phyloP scores from a whole-genome alignment of 257 asterid species.

The Nicotiana tabacum region DNA sequence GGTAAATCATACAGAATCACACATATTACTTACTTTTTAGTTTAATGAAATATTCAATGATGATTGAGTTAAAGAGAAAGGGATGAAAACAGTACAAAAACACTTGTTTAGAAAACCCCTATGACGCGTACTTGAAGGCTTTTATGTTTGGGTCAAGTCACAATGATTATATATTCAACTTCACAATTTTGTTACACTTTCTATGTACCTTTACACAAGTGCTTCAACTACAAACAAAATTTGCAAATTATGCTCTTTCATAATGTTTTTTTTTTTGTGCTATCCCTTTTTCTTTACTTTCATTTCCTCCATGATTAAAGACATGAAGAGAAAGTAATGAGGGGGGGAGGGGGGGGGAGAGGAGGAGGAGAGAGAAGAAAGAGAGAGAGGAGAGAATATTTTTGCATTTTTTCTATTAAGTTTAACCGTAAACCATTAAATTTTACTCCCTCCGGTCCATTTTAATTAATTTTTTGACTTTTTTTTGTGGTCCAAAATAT shows the following conservation, averaged over 20 bases:
- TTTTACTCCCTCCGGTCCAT: too few relatives aligned
- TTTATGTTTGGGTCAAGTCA: constrained; percentile 21
- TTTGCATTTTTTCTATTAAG: too few relatives aligned
- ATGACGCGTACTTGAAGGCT: constrained; percentile 14
- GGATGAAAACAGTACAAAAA: background rate
- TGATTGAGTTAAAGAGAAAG: background rate
- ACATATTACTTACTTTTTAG: background rate
- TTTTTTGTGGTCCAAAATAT: too few relatives aligned
- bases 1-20: background rate
- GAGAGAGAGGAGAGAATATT: too few relatives aligned
- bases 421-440: too few relatives aligned
- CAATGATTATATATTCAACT: constrained; percentile 15
- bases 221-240: background rate
- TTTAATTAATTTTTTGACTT: too few relatives aligned
- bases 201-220: background rate
- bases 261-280: background rate
- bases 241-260: background rate
- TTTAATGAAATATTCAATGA: constrained; percentile 9
- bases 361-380: too few relatives aligned
- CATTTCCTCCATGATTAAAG: background rate
- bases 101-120: constrained; percentile 11
- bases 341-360: too few relatives aligned
- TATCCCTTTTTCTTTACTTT: background rate
- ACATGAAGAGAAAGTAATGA: too few relatives aligned
- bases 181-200: background rate